These are phyloP conservation scores for Cubamyces sp. DNA, from an alignment of 768 basidiomycete species.

Conservation along the genomic window DNA sequence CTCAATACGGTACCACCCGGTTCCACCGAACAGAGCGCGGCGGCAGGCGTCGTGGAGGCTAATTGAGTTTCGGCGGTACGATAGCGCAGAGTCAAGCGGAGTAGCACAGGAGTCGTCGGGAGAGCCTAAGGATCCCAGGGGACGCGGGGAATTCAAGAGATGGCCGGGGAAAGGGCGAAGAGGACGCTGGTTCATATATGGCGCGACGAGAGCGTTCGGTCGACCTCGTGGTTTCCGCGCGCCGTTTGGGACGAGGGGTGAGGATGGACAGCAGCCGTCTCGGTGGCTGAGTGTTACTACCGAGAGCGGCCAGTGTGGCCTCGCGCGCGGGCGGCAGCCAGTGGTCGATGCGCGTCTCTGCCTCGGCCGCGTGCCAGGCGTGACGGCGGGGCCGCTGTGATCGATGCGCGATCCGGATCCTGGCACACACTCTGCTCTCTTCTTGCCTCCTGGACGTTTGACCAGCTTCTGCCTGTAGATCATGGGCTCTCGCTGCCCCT, in stretches of 20 bases:
- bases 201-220: conserved; percentile 7
- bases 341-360: conserved; percentile 1
- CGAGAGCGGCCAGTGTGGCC: conserved; percentile 6
- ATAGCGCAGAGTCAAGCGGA: neutral
- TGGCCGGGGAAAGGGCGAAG: neutral
- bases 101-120: neutral
- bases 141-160: no score
- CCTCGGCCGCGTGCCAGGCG: neutral
- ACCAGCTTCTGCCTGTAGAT: no score
- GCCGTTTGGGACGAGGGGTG: neutral
- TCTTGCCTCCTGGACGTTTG: no score
- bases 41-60: conserved; percentile 2
- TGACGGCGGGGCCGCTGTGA: conserved; percentile 20
- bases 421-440: neutral
- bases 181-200: conserved; percentile 13
- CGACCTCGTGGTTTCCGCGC: conserved; percentile 20
- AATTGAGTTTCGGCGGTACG: neutral
- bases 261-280: conserved; percentile 6
- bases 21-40: neutral
- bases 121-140: neutral
- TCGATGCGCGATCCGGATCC: conserved; percentile 21
- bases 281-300: conserved; percentile 3
- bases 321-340: conserved; percentile 4
- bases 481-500: no score
- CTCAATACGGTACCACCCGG: neutral